A percentile compares a stretch with the other conserved stretches of the same genome.
Conservation (phyloP, 768 basidiomycete genomes). For the Lyophyllum decastes region DNA sequence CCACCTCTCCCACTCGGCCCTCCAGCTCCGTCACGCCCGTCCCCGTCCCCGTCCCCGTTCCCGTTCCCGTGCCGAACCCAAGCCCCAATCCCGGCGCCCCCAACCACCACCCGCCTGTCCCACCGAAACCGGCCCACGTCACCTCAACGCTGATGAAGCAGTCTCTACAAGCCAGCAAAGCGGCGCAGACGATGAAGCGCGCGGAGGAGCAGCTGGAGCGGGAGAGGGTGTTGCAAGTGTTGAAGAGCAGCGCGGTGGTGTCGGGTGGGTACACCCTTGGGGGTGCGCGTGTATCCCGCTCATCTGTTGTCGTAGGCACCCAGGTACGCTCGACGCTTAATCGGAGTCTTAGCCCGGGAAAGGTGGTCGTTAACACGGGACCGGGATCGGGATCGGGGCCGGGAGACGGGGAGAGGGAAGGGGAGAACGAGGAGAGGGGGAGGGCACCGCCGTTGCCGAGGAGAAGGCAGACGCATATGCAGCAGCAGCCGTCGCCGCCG, state of each 20-base stretch:
- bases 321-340: slow-evolving; percentile 26
- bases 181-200: slow-evolving; percentile 68
- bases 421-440: neutral
- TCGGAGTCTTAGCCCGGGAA: slow-evolving; percentile 16
- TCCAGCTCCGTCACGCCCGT: slow-evolving; percentile 12
- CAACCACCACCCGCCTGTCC: slow-evolving; percentile 20
- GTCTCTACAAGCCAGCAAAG: slow-evolving; percentile 71
- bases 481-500: slow-evolving; percentile 37
- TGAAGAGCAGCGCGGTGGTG: slow-evolving; percentile 58
- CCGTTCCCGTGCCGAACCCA: slow-evolving; percentile 10
- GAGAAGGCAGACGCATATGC: slow-evolving; percentile 21
- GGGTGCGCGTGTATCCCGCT: slow-evolving; percentile 30
- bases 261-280: slow-evolving; percentile 33
- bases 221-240: slow-evolving; percentile 68
- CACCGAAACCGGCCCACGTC: slow-evolving; percentile 48
- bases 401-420: slow-evolving; percentile 4
- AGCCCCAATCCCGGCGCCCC: slow-evolving; percentile 5
- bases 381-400: neutral
- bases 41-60: slow-evolving; percentile 9
- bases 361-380: slow-evolving; percentile 3
- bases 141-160: slow-evolving; percentile 73
- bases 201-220: slow-evolving; percentile 69
- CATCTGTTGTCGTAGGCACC: slow-evolving; percentile 36
- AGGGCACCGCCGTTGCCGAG: slow-evolving; percentile 30
- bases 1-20: slow-evolving; percentile 16